A percentile compares a stretch with the other conserved stretches of the same genome.
Conservation (phyloP, 2,329 filamentous ascomycete genomes). For the Alternaria burnsii region DNA sequence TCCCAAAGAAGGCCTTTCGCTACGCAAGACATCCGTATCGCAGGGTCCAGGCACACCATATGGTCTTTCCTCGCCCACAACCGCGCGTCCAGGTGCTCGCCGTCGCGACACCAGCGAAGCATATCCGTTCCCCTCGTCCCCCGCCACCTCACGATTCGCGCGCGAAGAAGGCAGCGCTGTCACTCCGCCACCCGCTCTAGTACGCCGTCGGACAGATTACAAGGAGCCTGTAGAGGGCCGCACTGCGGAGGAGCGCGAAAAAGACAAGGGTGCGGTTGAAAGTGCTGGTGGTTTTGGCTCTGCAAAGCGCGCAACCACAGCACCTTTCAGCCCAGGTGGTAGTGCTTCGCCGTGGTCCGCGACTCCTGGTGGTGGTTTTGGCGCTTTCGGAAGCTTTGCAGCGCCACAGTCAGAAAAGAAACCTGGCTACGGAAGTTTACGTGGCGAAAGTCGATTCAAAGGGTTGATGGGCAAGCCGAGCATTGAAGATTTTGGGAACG, state of each 20-base stretch:
- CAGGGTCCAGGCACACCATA: conserved; percentile 71
- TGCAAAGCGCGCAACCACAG: conserved; percentile 65
- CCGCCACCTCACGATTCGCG: conserved; percentile 67
- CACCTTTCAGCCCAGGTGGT: conserved; percentile 60
- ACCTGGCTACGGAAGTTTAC: conserved; percentile 68
- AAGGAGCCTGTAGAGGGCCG: conserved; percentile 58
- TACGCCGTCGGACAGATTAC: conserved; percentile 69
- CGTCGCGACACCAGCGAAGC: conserved; percentile 86
- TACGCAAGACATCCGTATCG: conserved; percentile 85
- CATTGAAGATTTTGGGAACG: conserved; percentile 67
- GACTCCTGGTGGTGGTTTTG: conserved; percentile 70
- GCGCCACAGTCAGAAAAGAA: conserved; percentile 70
- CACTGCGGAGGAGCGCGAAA: conserved; percentile 61
- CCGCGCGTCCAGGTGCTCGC: conserved; percentile 76
- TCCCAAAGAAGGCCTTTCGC: conserved; percentile 65
- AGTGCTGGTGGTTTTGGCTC: conserved; percentile 59
- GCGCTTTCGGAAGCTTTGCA: conserved; percentile 91
- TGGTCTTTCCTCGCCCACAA: conserved; percentile 76
- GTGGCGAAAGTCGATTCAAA: conserved; percentile 84
- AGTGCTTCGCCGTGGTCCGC: conserved; percentile 66
- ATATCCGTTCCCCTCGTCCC: conserved; percentile 66
- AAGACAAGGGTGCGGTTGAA: conserved; percentile 55
- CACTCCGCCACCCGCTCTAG: conserved; percentile 67
- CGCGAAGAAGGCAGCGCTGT: conserved; percentile 70
- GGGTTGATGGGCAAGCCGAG: conserved; percentile 83